A percentile compares a stretch with the other conserved stretches of the same genome.
Conservation (phyloP, 441 rosid genomes). For the Capsella rubella region DNA sequence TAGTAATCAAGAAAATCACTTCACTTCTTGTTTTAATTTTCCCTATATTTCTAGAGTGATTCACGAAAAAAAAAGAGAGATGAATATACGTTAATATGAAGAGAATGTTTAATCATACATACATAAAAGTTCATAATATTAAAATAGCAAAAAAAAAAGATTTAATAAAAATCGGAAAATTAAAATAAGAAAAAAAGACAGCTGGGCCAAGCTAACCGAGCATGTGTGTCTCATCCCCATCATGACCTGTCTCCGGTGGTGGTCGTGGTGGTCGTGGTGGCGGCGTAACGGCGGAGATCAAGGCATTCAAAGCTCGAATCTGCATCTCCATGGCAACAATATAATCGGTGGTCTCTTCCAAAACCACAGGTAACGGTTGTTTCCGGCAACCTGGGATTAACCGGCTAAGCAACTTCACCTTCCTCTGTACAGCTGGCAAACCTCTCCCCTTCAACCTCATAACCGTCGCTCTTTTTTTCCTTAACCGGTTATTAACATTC, state of each 20-base stretch:
- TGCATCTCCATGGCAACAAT: slow-evolving; percentile 98
- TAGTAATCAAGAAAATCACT: background rate
- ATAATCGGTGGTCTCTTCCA: slow-evolving; percentile 92
- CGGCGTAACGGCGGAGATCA: slow-evolving; percentile 52
- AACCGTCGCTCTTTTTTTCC: slow-evolving; percentile 69
- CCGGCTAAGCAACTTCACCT: slow-evolving; percentile 77
- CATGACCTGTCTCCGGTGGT: slow-evolving; percentile 39
- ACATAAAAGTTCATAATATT: background rate
- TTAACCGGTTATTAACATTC: slow-evolving; percentile 49
- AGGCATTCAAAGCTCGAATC: slow-evolving; percentile 76
- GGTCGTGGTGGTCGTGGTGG: background rate
- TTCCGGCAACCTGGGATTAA: slow-evolving; percentile 96
- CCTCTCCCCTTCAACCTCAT: slow-evolving; percentile 58
- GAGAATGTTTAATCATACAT: slow-evolving; percentile 12
- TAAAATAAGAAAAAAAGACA: slow-evolving; percentile 33
- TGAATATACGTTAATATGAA: slow-evolving; percentile 16
- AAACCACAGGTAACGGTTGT: slow-evolving; percentile 78
- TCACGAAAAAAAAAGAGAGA: background rate
- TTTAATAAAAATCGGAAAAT: background rate
- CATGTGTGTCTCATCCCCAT: slow-evolving; percentile 29
- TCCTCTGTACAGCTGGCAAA: slow-evolving; percentile 72
- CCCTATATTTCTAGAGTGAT: slow-evolving; percentile 7
- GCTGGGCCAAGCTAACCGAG: slow-evolving; percentile 45
- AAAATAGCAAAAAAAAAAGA: background rate
- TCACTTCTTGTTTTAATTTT: background rate